Conservation (phyloP, 768 basidiomycete genomes). For the Mycena epipterygia region DNA sequence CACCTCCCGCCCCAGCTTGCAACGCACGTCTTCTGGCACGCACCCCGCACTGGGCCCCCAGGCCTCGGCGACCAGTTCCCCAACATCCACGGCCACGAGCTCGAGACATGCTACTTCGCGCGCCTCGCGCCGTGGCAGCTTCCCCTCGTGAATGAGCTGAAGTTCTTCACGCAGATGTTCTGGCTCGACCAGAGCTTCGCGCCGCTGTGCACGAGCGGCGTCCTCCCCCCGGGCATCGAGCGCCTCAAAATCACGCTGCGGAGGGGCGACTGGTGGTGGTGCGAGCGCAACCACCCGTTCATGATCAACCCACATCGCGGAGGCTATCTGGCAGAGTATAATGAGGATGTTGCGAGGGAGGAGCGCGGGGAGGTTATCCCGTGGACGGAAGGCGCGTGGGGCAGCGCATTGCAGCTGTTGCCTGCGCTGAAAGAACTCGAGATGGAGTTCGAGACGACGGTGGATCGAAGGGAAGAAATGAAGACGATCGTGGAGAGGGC, state of each 20-base stretch:
- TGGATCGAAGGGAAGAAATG: slow-evolving; percentile 5
- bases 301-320: slow-evolving; percentile 15
- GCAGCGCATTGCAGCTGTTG: slow-evolving; percentile 5
- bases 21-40: slow-evolving; percentile 26
- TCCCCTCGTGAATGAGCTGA: not conserved
- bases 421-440: slow-evolving; percentile 15
- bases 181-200: slow-evolving; percentile 18
- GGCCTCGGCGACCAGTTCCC: slow-evolving; percentile 7
- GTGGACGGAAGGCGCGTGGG: slow-evolving; percentile 12
- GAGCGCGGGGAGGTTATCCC: slow-evolving; percentile 14
- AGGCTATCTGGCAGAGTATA: not conserved
- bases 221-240: slow-evolving; percentile 2
- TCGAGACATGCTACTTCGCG: slow-evolving; percentile 1
- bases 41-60: not conserved
- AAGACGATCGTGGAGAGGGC: slow-evolving; percentile 13
- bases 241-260: slow-evolving; percentile 13
- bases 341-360: not conserved
- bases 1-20: slow-evolving; percentile 16
- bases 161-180: slow-evolving; percentile 27
- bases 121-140: slow-evolving; percentile 13
- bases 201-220: not conserved
- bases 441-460: slow-evolving; percentile 21
- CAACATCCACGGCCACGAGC: slow-evolving; percentile 10
- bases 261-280: slow-evolving; percentile 22
- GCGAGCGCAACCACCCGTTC: slow-evolving; percentile 13